Evolutionary conservation across 805 yeast species (phyloP), one percentile per base, ranked within the genome.

Genomic region (Metschnikowia corniflorae): DNA sequence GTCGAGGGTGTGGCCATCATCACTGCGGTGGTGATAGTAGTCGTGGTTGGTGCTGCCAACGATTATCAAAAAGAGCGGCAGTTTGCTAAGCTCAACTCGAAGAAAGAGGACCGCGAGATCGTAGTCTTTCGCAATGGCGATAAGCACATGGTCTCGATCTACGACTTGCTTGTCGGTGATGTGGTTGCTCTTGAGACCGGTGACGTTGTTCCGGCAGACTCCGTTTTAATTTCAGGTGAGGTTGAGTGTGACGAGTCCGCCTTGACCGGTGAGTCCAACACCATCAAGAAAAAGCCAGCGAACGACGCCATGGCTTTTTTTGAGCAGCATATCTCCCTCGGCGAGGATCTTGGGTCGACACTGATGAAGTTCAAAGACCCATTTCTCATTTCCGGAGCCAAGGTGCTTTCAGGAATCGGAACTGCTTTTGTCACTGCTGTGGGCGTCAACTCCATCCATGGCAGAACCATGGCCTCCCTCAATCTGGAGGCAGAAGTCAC

Each of bases 1-100:
- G 96, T 94, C 31, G 99, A 93, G 68, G 99, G 99, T 50, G 95
- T 89, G 25, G 99, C 98, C 26, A 93, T 93, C 55, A 76, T 93
- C 49, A 83, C 83, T 4, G 99, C 99, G 15, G 85, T 93, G 16
- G 53, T 78, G 4, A 91, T 93, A 42, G 97, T 93, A 22, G 96
- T 91, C 4, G 47, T 86, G 2, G 98, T 94, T 10, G 95, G 97
- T 33, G 93, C 96, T 2, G 82, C 77, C n/a, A 93, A 93, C 60
- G 98, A 93, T 63, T 93, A 84, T 68, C 96, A 93, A 57, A 94
- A 94, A 59, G 98, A 93, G 58, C 68, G 87, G 12, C 98, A 93
- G 58, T 93, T 93, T 61, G 84, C 86, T 33, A 82, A 80, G 49
- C 73, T 93, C 45, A 89, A 91, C 60, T 78, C 87, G 21, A 86